A percentile compares a stretch with the other conserved stretches of the same genome.
Conservation (phyloP, 352 stramenopile species). For the Globisporangium okanoganense region DNA sequence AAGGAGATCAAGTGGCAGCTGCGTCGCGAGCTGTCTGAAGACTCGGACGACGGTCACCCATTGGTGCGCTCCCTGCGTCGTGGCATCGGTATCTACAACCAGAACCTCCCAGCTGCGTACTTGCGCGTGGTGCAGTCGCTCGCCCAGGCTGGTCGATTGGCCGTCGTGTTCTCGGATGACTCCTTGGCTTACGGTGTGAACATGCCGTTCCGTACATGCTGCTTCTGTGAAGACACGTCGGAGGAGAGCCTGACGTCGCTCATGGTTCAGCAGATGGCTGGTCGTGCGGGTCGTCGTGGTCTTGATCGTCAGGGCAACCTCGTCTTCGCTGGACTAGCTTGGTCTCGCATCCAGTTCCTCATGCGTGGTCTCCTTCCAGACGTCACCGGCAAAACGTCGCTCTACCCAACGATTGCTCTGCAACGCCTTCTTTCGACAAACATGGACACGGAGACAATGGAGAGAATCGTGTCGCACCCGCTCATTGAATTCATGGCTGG, state of each 20-base stretch:
- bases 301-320: conserved; percentile 98
- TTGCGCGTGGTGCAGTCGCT: conserved; percentile 95
- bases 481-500: conserved; percentile 71
- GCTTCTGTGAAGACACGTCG: conserved; percentile 98
- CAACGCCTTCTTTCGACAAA: conserved; percentile 90
- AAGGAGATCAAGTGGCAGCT: conserved; percentile 88
- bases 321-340: conserved; percentile 94
- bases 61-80: conserved; percentile 89
- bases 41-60: conserved; percentile 77
- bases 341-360: conserved; percentile 94
- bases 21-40: conserved; percentile 76
- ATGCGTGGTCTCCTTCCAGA: conserved; percentile 95
- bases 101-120: conserved; percentile 96
- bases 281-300: conserved; percentile 95
- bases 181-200: conserved; percentile 98
- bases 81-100: conserved; percentile 98
- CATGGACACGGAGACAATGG: conserved; percentile 88
- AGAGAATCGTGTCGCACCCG: conserved; percentile 82
- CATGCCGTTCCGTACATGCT: conserved; percentile 98
- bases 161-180: conserved; percentile 97
- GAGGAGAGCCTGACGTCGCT: conserved; percentile 92
- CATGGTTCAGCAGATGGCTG: conserved; percentile 99
- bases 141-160: conserved; percentile 95
- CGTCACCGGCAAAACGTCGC: conserved; percentile 89
- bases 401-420: conserved; percentile 93